Conservation (phyloP, 2,329 filamentous ascomycete species). For the Ceratocystis harringtonii region DNA sequence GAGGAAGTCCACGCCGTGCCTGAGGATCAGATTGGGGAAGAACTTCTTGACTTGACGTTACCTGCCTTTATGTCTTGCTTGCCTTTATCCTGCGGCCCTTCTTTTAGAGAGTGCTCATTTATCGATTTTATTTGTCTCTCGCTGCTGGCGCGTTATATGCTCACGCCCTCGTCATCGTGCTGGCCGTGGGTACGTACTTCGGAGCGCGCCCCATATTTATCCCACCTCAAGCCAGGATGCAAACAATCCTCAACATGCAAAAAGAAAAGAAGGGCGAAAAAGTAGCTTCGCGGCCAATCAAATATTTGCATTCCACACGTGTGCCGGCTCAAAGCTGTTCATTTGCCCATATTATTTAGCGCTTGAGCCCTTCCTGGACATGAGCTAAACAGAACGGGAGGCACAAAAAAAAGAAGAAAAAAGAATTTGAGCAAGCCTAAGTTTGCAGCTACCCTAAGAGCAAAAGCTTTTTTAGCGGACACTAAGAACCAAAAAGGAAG, state of each 20-base stretch:
- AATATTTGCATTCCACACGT: not conserved
- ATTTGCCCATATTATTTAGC: not conserved
- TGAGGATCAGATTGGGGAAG: not conserved
- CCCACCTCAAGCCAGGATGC: constrained; percentile 1
- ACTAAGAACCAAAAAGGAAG: not conserved
- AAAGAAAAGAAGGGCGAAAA: not conserved
- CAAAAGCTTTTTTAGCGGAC: constrained; percentile 1
- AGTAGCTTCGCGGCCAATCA: constrained; percentile 5
- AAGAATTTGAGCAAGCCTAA: not conserved
- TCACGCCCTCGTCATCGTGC: not conserved
- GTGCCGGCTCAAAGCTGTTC: not conserved
- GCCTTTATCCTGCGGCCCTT: not conserved
- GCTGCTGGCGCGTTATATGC: not conserved
- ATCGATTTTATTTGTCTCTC: not conserved
- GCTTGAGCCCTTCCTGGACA: not conserved
- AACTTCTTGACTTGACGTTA: not conserved
- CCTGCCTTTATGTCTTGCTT: not conserved
- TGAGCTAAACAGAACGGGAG: not conserved
- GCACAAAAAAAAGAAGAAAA: not conserved
- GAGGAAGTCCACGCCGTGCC: not conserved
- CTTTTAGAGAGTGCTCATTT: not conserved
- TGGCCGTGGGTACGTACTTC: not conserved
- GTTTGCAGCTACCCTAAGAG: not conserved
- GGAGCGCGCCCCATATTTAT: not conserved
- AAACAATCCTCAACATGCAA: not conserved